A percentile compares a stretch with the other conserved stretches of the same genome.
Evolutionary conservation across 495 filamentous ascomycete species (phyloP).

Genomic region (Penicillium argentinense): DNA sequence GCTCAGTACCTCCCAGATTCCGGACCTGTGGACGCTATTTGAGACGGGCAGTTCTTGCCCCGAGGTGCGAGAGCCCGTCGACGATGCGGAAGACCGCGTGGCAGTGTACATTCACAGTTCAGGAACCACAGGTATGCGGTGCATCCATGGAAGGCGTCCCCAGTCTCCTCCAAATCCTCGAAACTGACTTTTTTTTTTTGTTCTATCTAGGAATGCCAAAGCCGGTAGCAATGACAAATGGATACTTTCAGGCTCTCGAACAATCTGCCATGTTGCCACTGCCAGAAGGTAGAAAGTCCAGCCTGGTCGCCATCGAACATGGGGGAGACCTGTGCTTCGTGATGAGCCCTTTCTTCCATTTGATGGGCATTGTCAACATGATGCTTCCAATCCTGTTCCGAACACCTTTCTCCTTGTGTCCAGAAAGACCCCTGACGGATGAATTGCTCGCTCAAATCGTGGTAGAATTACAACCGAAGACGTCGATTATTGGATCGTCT

Average conservation of each 20-base stretch:
- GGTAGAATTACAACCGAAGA: conserved; percentile 2
- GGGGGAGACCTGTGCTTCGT: conserved; percentile 44
- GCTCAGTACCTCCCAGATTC: conserved; percentile 15
- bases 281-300: conserved; percentile 9
- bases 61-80: conserved; percentile 9
- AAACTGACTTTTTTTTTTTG: too few species aligned
- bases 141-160: too few species aligned
- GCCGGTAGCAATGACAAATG: conserved; percentile 46
- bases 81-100: conserved; percentile 43
- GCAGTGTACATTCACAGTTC: conserved; percentile 56
- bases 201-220: conserved; percentile 37
- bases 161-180: too few species aligned
- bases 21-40: conserved; percentile 24
- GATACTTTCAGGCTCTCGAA: conserved; percentile 44
- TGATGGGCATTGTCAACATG: conserved; percentile 11
- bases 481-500: neutral
- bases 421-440: conserved; percentile 6
- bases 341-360: conserved; percentile 13
- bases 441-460: conserved; percentile 10
- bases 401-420: conserved; percentile 2
- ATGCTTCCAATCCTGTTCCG: neutral
- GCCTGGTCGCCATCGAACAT: neutral
- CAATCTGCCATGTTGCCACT: conserved; percentile 26
- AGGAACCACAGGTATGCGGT: conserved; percentile 48
- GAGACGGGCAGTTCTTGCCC: conserved; percentile 4